These are phyloP conservation scores for Cystobasidium pallidum DNA, from an alignment of 1,284 basidiomycete genomes.

Conservation along the genomic window DNA sequence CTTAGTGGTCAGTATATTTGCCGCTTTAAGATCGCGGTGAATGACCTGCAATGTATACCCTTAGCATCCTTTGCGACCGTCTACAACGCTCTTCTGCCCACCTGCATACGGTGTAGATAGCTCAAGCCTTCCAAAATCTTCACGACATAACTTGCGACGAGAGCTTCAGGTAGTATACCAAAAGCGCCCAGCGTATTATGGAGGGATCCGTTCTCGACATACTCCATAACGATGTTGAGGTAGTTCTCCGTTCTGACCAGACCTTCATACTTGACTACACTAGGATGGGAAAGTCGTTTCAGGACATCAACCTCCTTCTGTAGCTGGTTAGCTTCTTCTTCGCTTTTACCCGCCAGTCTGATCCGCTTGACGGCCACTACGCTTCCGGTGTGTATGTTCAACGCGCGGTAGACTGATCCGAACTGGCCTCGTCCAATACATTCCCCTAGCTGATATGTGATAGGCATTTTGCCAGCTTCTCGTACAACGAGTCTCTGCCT, in stretches of 20 bases:
- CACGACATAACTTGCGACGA: conserved; percentile 85
- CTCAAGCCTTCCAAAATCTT: conserved; percentile 90
- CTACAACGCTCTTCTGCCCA: conserved; percentile 51
- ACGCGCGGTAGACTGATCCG: conserved; percentile 88
- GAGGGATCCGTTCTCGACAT: conserved; percentile 89
- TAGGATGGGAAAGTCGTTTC: conserved; percentile 83
- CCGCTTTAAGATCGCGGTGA: conserved; percentile 63
- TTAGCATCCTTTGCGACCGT: neutral
- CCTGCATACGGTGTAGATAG: conserved; percentile 72
- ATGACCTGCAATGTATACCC: conserved; percentile 55
- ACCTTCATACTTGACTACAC: conserved; percentile 94
- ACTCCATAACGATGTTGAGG: conserved; percentile 88
- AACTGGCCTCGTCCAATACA: conserved; percentile 96
- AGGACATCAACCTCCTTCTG: conserved; percentile 90
- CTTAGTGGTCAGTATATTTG: conserved; percentile 65
- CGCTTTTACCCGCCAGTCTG: conserved; percentile 80
- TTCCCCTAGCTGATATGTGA: conserved; percentile 89
- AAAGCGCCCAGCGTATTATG: conserved; percentile 88
- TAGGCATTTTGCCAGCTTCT: conserved; percentile 76
- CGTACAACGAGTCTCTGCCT: conserved; percentile 76
- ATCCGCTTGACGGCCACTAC: conserved; percentile 95
- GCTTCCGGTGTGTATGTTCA: conserved; percentile 88
- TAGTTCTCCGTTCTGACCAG: conserved; percentile 86
- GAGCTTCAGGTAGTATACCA: conserved; percentile 83
- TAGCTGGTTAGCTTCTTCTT: conserved; percentile 74